Conservation (phyloP, 2,329 filamentous ascomycete genomes). For the Sclerotinia trifoliorum region DNA sequence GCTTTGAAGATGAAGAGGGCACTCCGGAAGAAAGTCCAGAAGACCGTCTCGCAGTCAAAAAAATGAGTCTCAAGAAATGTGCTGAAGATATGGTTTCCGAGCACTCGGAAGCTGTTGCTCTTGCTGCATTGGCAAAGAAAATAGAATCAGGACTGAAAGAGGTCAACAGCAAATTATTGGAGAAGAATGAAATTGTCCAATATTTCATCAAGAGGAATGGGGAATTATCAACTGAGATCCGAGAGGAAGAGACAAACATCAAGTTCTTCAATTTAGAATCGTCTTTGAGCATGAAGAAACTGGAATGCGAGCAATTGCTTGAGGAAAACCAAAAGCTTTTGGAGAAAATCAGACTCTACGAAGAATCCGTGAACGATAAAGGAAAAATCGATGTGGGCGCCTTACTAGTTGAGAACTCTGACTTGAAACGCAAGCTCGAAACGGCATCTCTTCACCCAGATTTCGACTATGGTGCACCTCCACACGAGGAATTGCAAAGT, state of each 20-base stretch:
- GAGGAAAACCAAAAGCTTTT: slow-evolving; percentile 18
- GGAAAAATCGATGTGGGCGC: slow-evolving; percentile 21
- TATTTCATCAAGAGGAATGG: slow-evolving; percentile 20
- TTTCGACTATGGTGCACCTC: slow-evolving; percentile 11
- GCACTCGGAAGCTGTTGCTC: slow-evolving; percentile 20
- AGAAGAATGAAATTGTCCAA: slow-evolving; percentile 23
- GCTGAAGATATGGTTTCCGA: slow-evolving; percentile 21
- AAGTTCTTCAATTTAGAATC: slow-evolving; percentile 18
- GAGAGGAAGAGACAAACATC: slow-evolving; percentile 18
- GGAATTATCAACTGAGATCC: slow-evolving; percentile 16
- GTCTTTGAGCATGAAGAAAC: slow-evolving; percentile 14
- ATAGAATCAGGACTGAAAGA: slow-evolving; percentile 22
- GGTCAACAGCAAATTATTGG: slow-evolving; percentile 18
- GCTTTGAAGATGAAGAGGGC: slow-evolving; percentile 4
- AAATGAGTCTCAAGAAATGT: slow-evolving; percentile 15
- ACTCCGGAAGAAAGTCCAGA: slow-evolving; percentile 12
- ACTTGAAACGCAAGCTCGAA: slow-evolving; percentile 19
- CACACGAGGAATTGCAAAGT: slow-evolving; percentile 18
- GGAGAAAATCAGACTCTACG: slow-evolving; percentile 19
- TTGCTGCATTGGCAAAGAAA: slow-evolving; percentile 19
- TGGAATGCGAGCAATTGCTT: slow-evolving; percentile 18
- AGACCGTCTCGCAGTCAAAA: slow-evolving; percentile 16
- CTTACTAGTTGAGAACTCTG: slow-evolving; percentile 21
- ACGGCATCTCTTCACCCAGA: not conserved
- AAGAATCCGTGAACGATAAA: slow-evolving; percentile 22